Percentiles rank a stretch among this genome's conserved stretches.
phyloP scores from a whole-genome alignment of 2,329 filamentous ascomycete species.

The Rhexocercosporidium sp. region DNA sequence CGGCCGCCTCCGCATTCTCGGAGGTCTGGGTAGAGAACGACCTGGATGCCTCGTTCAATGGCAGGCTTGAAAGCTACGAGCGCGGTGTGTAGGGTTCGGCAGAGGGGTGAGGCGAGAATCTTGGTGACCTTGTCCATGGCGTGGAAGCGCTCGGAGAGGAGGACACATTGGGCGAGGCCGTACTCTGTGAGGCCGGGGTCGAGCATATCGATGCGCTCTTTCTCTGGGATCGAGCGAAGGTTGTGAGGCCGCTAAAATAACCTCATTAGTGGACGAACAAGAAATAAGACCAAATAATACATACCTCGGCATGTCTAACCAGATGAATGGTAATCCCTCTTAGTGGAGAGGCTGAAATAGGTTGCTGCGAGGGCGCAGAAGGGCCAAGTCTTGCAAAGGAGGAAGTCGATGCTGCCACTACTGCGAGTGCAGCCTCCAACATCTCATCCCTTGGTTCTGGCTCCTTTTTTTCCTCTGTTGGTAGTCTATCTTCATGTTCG shows the following conservation, averaged over 20 bases:
- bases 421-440: no score
- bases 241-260: conserved; percentile 71
- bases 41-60: conserved; percentile 41
- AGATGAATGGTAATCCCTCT: conserved; percentile 48
- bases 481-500: no score
- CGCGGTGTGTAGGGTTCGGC: conserved; percentile 79
- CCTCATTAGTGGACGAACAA: neutral
- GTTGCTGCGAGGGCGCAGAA: neutral
- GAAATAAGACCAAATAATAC: conserved; percentile 42
- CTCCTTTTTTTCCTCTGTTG: no score
- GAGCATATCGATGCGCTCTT: conserved; percentile 62
- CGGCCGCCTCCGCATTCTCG: conserved; percentile 77
- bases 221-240: conserved; percentile 61
- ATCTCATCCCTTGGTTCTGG: no score
- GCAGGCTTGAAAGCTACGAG: conserved; percentile 68
- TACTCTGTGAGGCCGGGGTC: conserved; percentile 78
- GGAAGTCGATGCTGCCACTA: no score
- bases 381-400: neutral
- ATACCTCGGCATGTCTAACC: conserved; percentile 74
- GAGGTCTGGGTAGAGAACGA: conserved; percentile 73
- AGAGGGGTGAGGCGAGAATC: conserved; percentile 77
- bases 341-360: neutral
- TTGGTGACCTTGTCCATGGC: conserved; percentile 68
- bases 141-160: conserved; percentile 67
- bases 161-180: conserved; percentile 73